A percentile compares a stretch with the other conserved stretches of the same genome.
Evolutionary conservation across 352 stramenopile species (phyloP).

Genomic region (Phytophthora fragariae): DNA sequence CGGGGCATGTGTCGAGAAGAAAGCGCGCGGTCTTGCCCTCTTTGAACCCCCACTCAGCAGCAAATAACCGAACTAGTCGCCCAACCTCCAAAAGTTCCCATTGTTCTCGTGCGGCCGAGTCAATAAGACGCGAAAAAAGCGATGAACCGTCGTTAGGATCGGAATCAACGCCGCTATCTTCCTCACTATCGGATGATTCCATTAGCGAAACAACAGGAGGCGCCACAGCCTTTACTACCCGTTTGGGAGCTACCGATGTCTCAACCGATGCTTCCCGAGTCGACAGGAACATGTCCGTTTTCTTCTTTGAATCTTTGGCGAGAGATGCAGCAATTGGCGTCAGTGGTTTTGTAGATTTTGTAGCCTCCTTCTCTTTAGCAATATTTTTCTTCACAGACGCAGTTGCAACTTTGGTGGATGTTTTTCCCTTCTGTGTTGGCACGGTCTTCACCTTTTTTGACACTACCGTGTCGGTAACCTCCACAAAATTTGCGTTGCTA

Average conservation of each 20-base stretch:
- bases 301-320: slow-evolving; percentile 26
- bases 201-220: slow-evolving; percentile 6
- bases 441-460: slow-evolving; percentile 6
- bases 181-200: slow-evolving; percentile 37
- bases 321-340: slow-evolving; percentile 34
- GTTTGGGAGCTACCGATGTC: not conserved
- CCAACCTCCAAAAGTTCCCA: slow-evolving; percentile 87
- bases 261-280: slow-evolving; percentile 11
- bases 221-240: not conserved
- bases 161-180: slow-evolving; percentile 19
- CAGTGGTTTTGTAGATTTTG: slow-evolving; percentile 3
- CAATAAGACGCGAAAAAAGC: slow-evolving; percentile 82
- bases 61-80: slow-evolving; percentile 83
- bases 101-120: slow-evolving; percentile 71
- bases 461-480: not conserved
- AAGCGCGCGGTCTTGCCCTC: slow-evolving; percentile 70
- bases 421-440: not conserved
- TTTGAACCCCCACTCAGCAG: slow-evolving; percentile 59
- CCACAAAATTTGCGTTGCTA: not conserved
- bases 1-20: slow-evolving; percentile 63
- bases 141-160: slow-evolving; percentile 22
- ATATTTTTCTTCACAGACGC: slow-evolving; percentile 1
- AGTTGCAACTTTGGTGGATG: slow-evolving; percentile 3
- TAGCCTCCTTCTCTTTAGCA: not conserved
- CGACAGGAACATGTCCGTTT: slow-evolving; percentile 33